Evolutionary conservation across 106 monocot species (phyloP).

Genomic region (Acorus gramineus): DNA sequence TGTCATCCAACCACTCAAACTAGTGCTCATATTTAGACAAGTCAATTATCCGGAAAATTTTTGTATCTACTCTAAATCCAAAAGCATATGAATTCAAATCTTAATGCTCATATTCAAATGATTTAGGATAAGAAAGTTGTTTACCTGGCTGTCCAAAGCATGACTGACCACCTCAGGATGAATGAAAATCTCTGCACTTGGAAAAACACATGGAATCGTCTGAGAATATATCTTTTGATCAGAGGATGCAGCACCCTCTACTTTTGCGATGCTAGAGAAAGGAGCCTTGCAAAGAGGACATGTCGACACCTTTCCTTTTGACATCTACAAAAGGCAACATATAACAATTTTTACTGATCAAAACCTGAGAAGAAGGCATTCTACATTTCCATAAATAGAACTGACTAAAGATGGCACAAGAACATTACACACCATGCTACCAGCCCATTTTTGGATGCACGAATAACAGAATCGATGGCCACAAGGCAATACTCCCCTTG

Average conservation of each 20-base stretch:
- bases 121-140: neutral
- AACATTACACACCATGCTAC: constrained; percentile 43
- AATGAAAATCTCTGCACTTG: constrained; percentile 19
- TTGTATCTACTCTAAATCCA: too few relatives aligned
- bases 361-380: neutral
- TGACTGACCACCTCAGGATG: constrained; percentile 6
- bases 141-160: constrained; percentile 20
- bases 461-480: constrained; percentile 91
- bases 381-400: neutral
- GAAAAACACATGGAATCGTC: constrained; percentile 47
- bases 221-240: constrained; percentile 97
- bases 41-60: too few relatives aligned
- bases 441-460: constrained; percentile 81
- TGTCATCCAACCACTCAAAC: too few relatives aligned
- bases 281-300: constrained; percentile 86
- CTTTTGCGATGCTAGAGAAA: constrained; percentile 57
- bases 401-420: neutral
- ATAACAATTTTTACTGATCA: too few relatives aligned
- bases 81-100: neutral
- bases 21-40: too few relatives aligned
- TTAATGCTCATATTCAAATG: neutral
- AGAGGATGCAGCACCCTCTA: constrained; percentile 38
- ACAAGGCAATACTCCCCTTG: constrained; percentile 76
- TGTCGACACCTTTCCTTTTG: constrained; percentile 49
- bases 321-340: constrained; percentile 28